These are phyloP conservation scores for Emergomyces orientalis DNA, from an alignment of 2,329 filamentous ascomycete species.

Conservation along the genomic window DNA sequence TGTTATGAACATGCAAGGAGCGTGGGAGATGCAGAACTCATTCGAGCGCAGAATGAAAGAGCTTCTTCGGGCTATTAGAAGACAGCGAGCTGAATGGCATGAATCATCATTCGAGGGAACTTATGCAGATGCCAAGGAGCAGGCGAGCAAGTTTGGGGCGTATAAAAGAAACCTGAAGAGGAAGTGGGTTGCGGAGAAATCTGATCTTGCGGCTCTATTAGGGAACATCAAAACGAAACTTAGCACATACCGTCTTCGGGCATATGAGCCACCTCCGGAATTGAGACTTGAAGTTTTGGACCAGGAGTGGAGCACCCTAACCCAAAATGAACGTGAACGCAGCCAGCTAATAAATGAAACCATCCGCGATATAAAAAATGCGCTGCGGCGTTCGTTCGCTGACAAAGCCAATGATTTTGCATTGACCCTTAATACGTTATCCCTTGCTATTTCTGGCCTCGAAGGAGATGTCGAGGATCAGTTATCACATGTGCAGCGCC, in stretches of 20 bases:
- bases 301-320: slow-evolving; percentile 66
- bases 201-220: slow-evolving; percentile 80
- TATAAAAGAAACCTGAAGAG: slow-evolving; percentile 90
- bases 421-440: slow-evolving; percentile 86
- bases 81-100: slow-evolving; percentile 68
- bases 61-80: slow-evolving; percentile 63
- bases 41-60: slow-evolving; percentile 87
- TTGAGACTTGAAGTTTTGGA: slow-evolving; percentile 76
- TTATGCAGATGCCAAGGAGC: slow-evolving; percentile 83
- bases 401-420: slow-evolving; percentile 99
- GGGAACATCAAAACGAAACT: slow-evolving; percentile 99
- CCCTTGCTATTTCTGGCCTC: slow-evolving; percentile 88
- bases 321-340: slow-evolving; percentile 74
- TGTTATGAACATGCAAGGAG: slow-evolving; percentile 95
- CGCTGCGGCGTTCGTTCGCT: slow-evolving; percentile 81
- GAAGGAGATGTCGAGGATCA: slow-evolving; percentile 97
- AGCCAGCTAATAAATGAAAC: slow-evolving; percentile 96
- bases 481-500: slow-evolving; percentile 70
- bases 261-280: slow-evolving; percentile 82
- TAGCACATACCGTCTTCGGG: slow-evolving; percentile 81
- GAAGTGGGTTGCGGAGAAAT: slow-evolving; percentile 96
- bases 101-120: slow-evolving; percentile 78
- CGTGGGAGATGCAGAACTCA: slow-evolving; percentile 98
- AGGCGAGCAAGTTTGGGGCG: slow-evolving; percentile 68
- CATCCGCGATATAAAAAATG: slow-evolving; percentile 97